Evolutionary conservation across 768 basidiomycete genomes (phyloP).

Genomic region (Nidula microcarpa): DNA sequence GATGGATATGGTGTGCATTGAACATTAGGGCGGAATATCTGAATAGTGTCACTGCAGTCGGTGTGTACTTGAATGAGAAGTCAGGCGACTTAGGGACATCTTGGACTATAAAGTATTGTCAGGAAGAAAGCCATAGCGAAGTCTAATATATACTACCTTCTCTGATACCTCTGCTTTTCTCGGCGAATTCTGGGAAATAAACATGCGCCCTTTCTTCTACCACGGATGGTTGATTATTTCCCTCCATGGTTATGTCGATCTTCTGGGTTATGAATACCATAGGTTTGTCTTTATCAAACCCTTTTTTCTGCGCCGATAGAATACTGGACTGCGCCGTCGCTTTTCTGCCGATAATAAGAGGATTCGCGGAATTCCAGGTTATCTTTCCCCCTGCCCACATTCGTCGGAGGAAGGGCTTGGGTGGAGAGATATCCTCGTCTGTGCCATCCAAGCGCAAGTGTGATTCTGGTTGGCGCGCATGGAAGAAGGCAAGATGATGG

Average conservation of each 20-base stretch:
- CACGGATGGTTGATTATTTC: conserved; percentile 41
- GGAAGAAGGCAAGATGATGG: conserved; percentile 75
- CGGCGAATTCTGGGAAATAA: conserved; percentile 31
- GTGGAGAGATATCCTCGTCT: conserved; percentile 68
- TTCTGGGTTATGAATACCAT: conserved; percentile 75
- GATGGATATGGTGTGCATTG: conserved; percentile 83
- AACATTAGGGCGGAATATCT: conserved; percentile 85
- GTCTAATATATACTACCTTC: conserved; percentile 31
- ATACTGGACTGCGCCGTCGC: conserved; percentile 49
- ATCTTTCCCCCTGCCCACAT: conserved; percentile 82
- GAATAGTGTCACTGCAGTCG: conserved; percentile 72
- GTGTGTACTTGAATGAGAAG: conserved; percentile 65
- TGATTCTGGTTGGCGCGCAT: conserved; percentile 55
- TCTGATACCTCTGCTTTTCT: conserved; percentile 27
- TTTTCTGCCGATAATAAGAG: conserved; percentile 50
- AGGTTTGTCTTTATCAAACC: conserved; percentile 57
- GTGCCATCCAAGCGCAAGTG: conserved; percentile 66
- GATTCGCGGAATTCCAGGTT: conserved; percentile 47
- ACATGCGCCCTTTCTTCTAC: conserved; percentile 69
- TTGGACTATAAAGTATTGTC: conserved; percentile 34
- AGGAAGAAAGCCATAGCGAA: background rate
- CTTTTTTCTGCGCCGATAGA: conserved; percentile 55
- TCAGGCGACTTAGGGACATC: conserved; percentile 45
- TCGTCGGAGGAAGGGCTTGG: conserved; percentile 67
- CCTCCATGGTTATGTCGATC: conserved; percentile 47